Conservation (phyloP, 192 early-diverging fungal genomes). For the Piromyces finnis region DNA sequence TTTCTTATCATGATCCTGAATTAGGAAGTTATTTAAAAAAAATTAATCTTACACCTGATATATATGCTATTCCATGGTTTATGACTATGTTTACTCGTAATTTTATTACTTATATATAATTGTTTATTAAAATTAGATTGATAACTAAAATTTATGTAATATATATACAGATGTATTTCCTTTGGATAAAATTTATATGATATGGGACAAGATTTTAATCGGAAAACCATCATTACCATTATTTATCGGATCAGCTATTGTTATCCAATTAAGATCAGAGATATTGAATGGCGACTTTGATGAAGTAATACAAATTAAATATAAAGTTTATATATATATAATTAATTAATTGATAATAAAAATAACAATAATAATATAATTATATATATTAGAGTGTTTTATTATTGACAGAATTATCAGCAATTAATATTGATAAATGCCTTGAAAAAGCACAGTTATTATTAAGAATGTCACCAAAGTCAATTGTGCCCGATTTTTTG, state of each 20-base stretch:
- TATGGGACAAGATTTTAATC: constrained; percentile 60
- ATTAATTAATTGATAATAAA: too few relatives aligned
- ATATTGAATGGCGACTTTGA: constrained; percentile 53
- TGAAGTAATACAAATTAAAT: too few relatives aligned
- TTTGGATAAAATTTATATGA: constrained; percentile 56
- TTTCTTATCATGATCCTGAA: background rate
- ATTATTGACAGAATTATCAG: background rate
- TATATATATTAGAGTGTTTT: background rate
- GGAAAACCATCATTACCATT: constrained; percentile 42
- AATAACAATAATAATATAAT: too few relatives aligned
- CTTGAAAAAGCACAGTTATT: background rate
- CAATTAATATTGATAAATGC: background rate
- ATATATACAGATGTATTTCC: constrained; percentile 49
- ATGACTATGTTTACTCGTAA: background rate
- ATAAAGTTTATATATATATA: too few relatives aligned
- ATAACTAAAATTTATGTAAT: too few relatives aligned
- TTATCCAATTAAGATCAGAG: constrained; percentile 42
- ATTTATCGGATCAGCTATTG: constrained; percentile 49
- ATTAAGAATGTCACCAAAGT: background rate
- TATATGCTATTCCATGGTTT: background rate
- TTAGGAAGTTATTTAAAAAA: background rate
- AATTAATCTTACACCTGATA: background rate
- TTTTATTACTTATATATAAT: background rate
- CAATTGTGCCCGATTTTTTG: background rate
- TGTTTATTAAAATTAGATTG: too few relatives aligned